These are phyloP conservation scores for Mortierella sp. DNA, from an alignment of 371 early-diverging fungal genomes.

Conservation along the genomic window DNA sequence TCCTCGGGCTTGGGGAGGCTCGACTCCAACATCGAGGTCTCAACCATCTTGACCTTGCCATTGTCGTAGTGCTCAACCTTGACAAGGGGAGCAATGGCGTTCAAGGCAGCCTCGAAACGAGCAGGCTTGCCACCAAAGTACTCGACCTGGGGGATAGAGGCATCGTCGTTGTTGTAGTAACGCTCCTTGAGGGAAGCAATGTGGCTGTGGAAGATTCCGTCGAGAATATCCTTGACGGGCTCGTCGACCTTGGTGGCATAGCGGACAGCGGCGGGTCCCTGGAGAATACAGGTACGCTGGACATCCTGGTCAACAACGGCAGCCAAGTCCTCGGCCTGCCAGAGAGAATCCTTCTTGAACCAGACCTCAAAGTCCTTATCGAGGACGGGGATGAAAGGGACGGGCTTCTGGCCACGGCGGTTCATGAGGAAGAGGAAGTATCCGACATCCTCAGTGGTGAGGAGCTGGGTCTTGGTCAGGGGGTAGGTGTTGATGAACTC, in stretches of 20 bases:
- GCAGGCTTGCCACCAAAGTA: constrained; percentile 82
- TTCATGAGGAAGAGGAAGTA: constrained; percentile 90
- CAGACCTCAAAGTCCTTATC: constrained; percentile 95
- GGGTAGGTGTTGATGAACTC: constrained; percentile 90
- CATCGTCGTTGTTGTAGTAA: constrained; percentile 79
- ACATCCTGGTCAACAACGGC: constrained; percentile 95
- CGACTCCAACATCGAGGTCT: constrained; percentile 65
- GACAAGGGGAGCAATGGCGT: constrained; percentile 38
- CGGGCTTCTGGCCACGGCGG: constrained; percentile 90
- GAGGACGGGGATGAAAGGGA: constrained; percentile 92
- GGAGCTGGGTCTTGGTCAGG: constrained; percentile 78
- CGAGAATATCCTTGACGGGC: constrained; percentile 93
- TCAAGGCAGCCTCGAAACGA: constrained; percentile 38
- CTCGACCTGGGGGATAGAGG: constrained; percentile 84
- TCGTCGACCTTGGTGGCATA: constrained; percentile 86
- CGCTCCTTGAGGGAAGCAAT: constrained; percentile 82
- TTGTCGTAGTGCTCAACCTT: constrained; percentile 48
- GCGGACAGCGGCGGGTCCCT: constrained; percentile 93
- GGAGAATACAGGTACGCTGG: constrained; percentile 93
- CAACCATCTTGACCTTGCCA: constrained; percentile 66
- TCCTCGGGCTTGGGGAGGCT: constrained; percentile 77
- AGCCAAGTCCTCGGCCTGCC: constrained; percentile 95
- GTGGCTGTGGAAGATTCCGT: constrained; percentile 88
- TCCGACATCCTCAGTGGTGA: constrained; percentile 93
- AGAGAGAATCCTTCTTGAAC: constrained; percentile 98